A percentile compares a stretch with the other conserved stretches of the same genome.
Evolutionary conservation across 2,329 filamentous ascomycete genomes (phyloP).

Genomic region (Monilinia fructicola): DNA sequence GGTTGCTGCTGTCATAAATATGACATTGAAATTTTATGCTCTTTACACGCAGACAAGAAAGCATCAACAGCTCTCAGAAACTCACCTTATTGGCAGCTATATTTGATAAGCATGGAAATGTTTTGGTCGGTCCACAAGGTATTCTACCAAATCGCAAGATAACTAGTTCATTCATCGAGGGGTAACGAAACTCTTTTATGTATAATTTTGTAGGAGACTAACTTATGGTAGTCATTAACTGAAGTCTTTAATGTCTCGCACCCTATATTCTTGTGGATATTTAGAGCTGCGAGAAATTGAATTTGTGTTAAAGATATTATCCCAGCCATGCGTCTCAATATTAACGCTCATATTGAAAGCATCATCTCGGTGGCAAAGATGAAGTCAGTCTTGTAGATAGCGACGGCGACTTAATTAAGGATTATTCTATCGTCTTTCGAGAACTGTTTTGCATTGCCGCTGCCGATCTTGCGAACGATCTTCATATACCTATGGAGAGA

Average conservation of each 20-base stretch:
- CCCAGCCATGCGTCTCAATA: constrained; percentile 68
- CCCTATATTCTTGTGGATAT: constrained; percentile 84
- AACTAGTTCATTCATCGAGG: constrained; percentile 72
- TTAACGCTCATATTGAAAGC: constrained; percentile 51
- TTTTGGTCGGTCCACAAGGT: constrained; percentile 70
- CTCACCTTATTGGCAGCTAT: constrained; percentile 59
- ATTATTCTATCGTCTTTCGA: constrained; percentile 75
- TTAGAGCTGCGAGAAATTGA: constrained; percentile 79
- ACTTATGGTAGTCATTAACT: constrained; percentile 52
- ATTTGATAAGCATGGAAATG: constrained; percentile 64
- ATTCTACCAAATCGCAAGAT: constrained; percentile 72
- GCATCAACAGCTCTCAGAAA: constrained; percentile 49
- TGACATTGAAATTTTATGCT: constrained; percentile 53
- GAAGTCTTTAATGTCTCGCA: constrained; percentile 76
- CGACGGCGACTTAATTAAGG: constrained; percentile 58
- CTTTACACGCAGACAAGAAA: constrained; percentile 38
- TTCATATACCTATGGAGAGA: constrained; percentile 61
- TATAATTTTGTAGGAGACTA: not conserved
- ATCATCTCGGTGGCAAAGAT: constrained; percentile 41
- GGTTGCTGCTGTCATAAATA: constrained; percentile 58
- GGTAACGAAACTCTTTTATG: constrained; percentile 42
- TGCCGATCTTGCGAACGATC: constrained; percentile 65
- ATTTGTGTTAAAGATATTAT: constrained; percentile 64
- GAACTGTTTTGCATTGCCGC: constrained; percentile 83
- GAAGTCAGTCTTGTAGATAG: constrained; percentile 51